Percentiles rank a stretch among this genome's conserved stretches.
These are phyloP conservation scores for Ceratocystis colombiana DNA, from an alignment of 2,329 filamentous ascomycete genomes.

Conservation along the genomic window DNA sequence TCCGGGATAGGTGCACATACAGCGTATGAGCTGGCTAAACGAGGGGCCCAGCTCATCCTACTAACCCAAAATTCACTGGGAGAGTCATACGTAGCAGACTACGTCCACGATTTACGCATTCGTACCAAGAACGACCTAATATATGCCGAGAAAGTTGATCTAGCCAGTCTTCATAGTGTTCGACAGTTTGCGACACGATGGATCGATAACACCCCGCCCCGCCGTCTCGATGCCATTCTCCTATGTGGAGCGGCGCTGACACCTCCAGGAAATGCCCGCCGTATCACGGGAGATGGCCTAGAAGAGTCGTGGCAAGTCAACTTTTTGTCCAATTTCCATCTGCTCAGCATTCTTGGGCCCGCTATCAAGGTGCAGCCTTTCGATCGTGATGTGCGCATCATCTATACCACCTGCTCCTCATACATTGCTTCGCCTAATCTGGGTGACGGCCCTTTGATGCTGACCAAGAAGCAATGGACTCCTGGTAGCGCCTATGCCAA, in stretches of 20 bases:
- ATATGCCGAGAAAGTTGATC: slow-evolving; percentile 89
- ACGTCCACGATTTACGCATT: slow-evolving; percentile 75
- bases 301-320: slow-evolving; percentile 92
- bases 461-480: slow-evolving; percentile 44
- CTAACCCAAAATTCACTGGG: slow-evolving; percentile 71
- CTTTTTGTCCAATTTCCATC: slow-evolving; percentile 89
- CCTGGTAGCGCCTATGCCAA: slow-evolving; percentile 51
- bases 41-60: slow-evolving; percentile 84
- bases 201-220: slow-evolving; percentile 88
- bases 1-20: slow-evolving; percentile 79
- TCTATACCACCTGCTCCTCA: slow-evolving; percentile 76
- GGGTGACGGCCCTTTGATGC: slow-evolving; percentile 36
- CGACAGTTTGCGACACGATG: slow-evolving; percentile 91
- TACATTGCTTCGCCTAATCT: slow-evolving; percentile 71
- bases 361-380: slow-evolving; percentile 84
- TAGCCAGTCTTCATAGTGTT: slow-evolving; percentile 79
- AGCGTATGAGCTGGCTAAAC: slow-evolving; percentile 60
- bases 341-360: slow-evolving; percentile 82
- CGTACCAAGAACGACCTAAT: slow-evolving; percentile 74
- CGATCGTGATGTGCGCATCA: slow-evolving; percentile 81
- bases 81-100: slow-evolving; percentile 85
- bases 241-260: slow-evolving; percentile 74
- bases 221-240: slow-evolving; percentile 81
- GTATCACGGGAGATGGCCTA: slow-evolving; percentile 63
- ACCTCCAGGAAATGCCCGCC: slow-evolving; percentile 51